A percentile compares a stretch with the other conserved stretches of the same genome.
phyloP scores from a whole-genome alignment of 768 basidiomycete species.

The Serendipita sp. region DNA sequence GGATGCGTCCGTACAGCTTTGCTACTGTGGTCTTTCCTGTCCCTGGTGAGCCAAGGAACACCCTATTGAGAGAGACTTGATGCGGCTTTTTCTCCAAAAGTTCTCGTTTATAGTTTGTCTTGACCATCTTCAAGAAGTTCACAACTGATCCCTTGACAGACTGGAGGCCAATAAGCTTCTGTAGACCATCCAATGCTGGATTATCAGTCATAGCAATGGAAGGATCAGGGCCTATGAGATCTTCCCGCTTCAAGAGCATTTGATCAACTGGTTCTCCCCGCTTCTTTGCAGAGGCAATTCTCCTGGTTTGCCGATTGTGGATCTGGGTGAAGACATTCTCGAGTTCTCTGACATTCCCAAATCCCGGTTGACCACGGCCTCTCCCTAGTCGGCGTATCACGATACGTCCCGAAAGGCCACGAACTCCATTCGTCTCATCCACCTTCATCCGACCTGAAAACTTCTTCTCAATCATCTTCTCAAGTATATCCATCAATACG shows the following conservation, averaged over 20 bases:
- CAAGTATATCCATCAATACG: constrained; percentile 41
- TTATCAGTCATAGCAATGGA: constrained; percentile 30
- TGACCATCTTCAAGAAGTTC: constrained; percentile 29
- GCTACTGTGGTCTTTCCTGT: constrained; percentile 61
- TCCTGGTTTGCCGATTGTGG: constrained; percentile 35
- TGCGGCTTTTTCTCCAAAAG: constrained; percentile 37
- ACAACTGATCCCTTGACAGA: constrained; percentile 39
- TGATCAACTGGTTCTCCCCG: constrained; percentile 29
- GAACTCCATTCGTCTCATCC: constrained; percentile 28
- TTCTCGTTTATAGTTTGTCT: constrained; percentile 44
- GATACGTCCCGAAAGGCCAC: constrained; percentile 40
- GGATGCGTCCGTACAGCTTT: constrained; percentile 45
- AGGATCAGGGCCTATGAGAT: constrained; percentile 52
- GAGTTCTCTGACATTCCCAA: constrained; percentile 52
- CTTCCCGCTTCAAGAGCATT: constrained; percentile 34
- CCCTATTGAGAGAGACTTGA: constrained; percentile 41
- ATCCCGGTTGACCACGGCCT: constrained; percentile 41
- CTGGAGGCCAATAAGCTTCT: constrained; percentile 36
- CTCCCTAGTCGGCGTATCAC: constrained; percentile 43
- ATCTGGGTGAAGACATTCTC: constrained; percentile 33
- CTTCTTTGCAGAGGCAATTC: constrained; percentile 28
- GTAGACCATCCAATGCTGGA: constrained; percentile 35
- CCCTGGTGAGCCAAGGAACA: constrained; percentile 52
- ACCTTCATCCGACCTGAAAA: constrained; percentile 36
- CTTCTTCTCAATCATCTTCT: constrained; percentile 28